phyloP scores from a whole-genome alignment of 257 asterid genomes.

The Paulownia fortunei region DNA sequence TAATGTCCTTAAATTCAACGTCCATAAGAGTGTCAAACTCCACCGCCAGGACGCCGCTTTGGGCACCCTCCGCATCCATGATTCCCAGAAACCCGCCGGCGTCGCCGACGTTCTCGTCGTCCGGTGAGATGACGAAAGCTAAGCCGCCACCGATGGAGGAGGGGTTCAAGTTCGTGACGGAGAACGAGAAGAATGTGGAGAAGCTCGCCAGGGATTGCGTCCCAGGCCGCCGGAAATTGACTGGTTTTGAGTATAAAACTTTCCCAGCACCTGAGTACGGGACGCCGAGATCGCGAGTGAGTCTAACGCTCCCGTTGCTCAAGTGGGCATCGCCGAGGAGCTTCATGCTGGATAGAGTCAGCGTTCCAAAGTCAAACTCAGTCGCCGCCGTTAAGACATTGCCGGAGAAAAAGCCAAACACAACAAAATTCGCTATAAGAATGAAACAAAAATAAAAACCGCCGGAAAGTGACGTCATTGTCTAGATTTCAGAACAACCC shows the following conservation, averaged over 20 bases:
- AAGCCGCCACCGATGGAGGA: slow-evolving; percentile 86
- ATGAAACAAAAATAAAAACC: neutral
- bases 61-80: slow-evolving; percentile 51
- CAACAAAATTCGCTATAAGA: slow-evolving; percentile 10
- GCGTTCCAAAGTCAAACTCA: slow-evolving; percentile 66
- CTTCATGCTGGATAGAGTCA: slow-evolving; percentile 65
- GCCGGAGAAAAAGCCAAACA: slow-evolving; percentile 26
- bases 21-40: slow-evolving; percentile 89
- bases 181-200: slow-evolving; percentile 81
- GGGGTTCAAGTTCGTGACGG: slow-evolving; percentile 69
- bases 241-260: slow-evolving; percentile 66
- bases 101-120: slow-evolving; percentile 65
- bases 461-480: slow-evolving; percentile 55
- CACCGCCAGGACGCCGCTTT: slow-evolving; percentile 62
- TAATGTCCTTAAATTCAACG: slow-evolving; percentile 70
- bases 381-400: slow-evolving; percentile 20
- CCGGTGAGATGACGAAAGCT: slow-evolving; percentile 75
- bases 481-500: slow-evolving; percentile 44
- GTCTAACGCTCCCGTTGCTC: slow-evolving; percentile 66
- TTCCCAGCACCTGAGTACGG: slow-evolving; percentile 87
- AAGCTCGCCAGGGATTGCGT: slow-evolving; percentile 51
- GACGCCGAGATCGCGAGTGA: slow-evolving; percentile 73
- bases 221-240: slow-evolving; percentile 64
- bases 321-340: slow-evolving; percentile 85
- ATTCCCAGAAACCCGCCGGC: slow-evolving; percentile 76